Conservation (phyloP, 2,329 filamentous ascomycete genomes). For the Xylariaceae sp. region DNA sequence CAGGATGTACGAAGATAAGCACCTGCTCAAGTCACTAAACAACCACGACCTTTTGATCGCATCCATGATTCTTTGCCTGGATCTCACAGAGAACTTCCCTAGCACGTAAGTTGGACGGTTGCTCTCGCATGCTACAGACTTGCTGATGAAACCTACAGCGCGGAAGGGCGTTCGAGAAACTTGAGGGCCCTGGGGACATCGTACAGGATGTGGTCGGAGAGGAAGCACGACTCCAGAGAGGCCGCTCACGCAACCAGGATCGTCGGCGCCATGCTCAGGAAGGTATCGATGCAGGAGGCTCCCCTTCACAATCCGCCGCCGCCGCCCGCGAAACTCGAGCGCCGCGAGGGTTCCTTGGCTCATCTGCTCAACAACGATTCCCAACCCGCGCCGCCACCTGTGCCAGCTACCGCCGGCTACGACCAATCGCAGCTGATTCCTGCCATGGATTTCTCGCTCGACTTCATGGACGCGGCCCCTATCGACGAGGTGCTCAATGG, state of each 20-base stretch:
- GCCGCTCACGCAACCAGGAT: slow-evolving; percentile 35
- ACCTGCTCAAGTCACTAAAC: slow-evolving; percentile 45
- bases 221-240: slow-evolving; percentile 30
- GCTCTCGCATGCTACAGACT: no score
- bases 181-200: slow-evolving; percentile 30
- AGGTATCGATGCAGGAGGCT: slow-evolving; percentile 25
- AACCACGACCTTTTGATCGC: slow-evolving; percentile 52
- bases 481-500: slow-evolving; percentile 30
- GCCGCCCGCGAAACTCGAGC: slow-evolving; percentile 17
- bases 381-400: slow-evolving; percentile 13
- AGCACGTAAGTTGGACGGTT: slow-evolving; percentile 24
- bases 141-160: slow-evolving; percentile 9
- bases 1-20: slow-evolving; percentile 42
- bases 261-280: slow-evolving; percentile 34
- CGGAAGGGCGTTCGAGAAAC: slow-evolving; percentile 27
- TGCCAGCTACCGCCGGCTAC: slow-evolving; percentile 5
- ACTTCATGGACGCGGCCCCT: slow-evolving; percentile 27
- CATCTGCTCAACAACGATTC: slow-evolving; percentile 25
- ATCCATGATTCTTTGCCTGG: slow-evolving; percentile 51
- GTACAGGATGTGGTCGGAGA: slow-evolving; percentile 35
- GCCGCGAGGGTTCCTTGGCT: slow-evolving; percentile 24
- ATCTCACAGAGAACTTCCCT: slow-evolving; percentile 33
- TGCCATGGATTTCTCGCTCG: slow-evolving; percentile 20
- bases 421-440: slow-evolving; percentile 17
- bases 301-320: slow-evolving; percentile 12